These are phyloP conservation scores for Fusarium camptoceras DNA, from an alignment of 2,329 filamentous ascomycete genomes.

Conservation along the genomic window DNA sequence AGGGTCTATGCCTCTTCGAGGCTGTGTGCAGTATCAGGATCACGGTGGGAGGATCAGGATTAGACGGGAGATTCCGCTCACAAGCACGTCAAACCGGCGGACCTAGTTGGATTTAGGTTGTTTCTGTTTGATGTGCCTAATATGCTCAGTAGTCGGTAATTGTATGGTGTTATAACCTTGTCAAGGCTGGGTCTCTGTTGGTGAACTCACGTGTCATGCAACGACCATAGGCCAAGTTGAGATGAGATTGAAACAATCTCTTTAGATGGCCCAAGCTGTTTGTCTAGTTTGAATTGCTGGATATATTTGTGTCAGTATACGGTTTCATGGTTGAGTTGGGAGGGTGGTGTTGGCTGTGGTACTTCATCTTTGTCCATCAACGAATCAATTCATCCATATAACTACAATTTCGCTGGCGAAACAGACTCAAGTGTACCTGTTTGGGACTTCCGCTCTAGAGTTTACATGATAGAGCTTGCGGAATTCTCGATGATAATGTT, in stretches of 20 bases:
- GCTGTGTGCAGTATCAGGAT: slow-evolving; percentile 21
- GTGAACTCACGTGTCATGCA: not conserved
- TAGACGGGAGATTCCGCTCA: slow-evolving; percentile 6
- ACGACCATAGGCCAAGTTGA: not conserved
- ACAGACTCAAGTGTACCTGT: not conserved
- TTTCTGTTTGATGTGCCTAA: slow-evolving; percentile 5
- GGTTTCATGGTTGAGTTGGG: not conserved
- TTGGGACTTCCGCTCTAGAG: too few species aligned
- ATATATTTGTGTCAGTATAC: not conserved
- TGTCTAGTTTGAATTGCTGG: not conserved
- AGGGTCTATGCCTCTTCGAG: slow-evolving; percentile 2
- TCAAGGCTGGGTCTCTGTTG: not conserved
- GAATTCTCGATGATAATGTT: not conserved
- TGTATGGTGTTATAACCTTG: not conserved
- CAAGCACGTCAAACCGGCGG: slow-evolving; percentile 3
- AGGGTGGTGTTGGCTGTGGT: not conserved
- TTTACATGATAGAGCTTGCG: not conserved
- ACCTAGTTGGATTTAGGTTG: not conserved
- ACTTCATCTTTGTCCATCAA: not conserved
- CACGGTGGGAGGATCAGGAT: slow-evolving; percentile 5
- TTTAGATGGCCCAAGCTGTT: not conserved
- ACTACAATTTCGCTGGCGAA: not conserved
- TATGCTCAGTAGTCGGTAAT: not conserved
- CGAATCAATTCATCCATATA: not conserved
- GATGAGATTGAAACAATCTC: not conserved